These are phyloP conservation scores for Claviceps sorghi DNA, from an alignment of 2,329 filamentous ascomycete species.

Conservation along the genomic window DNA sequence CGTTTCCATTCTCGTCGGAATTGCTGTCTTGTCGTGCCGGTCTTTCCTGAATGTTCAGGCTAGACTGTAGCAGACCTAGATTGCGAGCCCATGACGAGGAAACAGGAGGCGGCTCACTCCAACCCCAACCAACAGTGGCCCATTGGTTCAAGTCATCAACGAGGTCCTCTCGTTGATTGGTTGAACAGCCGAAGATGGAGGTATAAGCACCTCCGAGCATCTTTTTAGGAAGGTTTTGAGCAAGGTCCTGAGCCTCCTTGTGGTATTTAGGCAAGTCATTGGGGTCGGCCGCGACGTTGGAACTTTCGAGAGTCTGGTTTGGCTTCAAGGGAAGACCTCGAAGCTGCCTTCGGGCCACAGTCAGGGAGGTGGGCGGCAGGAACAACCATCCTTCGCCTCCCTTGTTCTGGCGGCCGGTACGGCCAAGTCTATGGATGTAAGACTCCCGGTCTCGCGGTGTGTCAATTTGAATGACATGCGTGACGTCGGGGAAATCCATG, in stretches of 20 bases:
- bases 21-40: not conserved
- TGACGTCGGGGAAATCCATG: constrained; percentile 71
- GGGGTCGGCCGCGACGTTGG: constrained; percentile 35
- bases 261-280: constrained; percentile 33
- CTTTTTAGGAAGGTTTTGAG: constrained; percentile 23
- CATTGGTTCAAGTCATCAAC: constrained; percentile 41
- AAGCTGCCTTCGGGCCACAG: constrained; percentile 35
- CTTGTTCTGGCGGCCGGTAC: constrained; percentile 62
- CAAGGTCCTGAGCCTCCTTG: constrained; percentile 25
- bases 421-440: constrained; percentile 65
- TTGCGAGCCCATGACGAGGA: constrained; percentile 15
- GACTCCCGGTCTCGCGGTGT: constrained; percentile 49
- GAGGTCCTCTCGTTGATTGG: constrained; percentile 22
- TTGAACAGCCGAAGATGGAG: constrained; percentile 39
- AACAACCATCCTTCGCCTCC: constrained; percentile 58
- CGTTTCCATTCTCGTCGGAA: constrained; percentile 9
- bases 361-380: constrained; percentile 38
- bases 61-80: constrained; percentile 17
- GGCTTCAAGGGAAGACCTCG: constrained; percentile 44
- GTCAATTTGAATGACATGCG: constrained; percentile 65
- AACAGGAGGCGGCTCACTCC: constrained; percentile 30
- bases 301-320: constrained; percentile 34
- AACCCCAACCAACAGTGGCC: constrained; percentile 35
- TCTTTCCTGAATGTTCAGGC: constrained; percentile 21
- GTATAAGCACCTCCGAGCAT: constrained; percentile 33